Evolutionary conservation across 192 early-diverging fungal species (phyloP).

Genomic region (Allomyces javanicus): DNA sequence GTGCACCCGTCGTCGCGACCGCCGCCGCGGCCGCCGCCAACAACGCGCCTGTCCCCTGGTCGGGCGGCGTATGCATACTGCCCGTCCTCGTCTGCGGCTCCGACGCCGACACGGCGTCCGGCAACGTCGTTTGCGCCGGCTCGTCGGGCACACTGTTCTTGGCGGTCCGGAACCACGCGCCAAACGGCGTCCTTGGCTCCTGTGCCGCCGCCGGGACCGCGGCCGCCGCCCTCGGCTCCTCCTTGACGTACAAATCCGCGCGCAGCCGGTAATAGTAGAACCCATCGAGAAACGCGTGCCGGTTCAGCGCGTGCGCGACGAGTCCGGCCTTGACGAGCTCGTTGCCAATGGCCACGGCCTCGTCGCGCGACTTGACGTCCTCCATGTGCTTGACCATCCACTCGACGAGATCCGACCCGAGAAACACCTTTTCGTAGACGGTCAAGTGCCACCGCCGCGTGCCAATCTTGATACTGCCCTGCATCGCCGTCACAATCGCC

Average conservation of each 20-base stretch:
- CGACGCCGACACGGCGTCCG: not conserved
- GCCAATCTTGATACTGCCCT: slow-evolving; percentile 44
- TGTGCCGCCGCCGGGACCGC: no score
- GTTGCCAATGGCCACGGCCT: slow-evolving; percentile 63
- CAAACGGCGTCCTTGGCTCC: no score
- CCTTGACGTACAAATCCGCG: slow-evolving; percentile 10
- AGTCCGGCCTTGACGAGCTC: slow-evolving; percentile 51
- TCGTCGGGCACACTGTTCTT: not conserved
- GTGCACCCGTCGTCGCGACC: not conserved
- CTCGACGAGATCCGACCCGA: slow-evolving; percentile 69
- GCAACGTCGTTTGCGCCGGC: not conserved
- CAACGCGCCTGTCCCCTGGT: not conserved
- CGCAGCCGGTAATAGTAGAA: slow-evolving; percentile 68
- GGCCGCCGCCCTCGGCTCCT: no score
- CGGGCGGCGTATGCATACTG: not conserved
- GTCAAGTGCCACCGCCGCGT: slow-evolving; percentile 73
- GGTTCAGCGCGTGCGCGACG: slow-evolving; percentile 34
- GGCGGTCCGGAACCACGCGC: not conserved
- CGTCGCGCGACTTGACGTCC: slow-evolving; percentile 50
- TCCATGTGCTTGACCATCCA: slow-evolving; percentile 64
- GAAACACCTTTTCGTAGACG: slow-evolving; percentile 47
- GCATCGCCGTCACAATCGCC: slow-evolving; percentile 29
- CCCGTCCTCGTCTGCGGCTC: not conserved
- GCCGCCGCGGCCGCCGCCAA: not conserved
- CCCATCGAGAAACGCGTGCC: slow-evolving; percentile 68